phyloP scores from a whole-genome alignment of 2,329 filamentous ascomycete species.

The Aspergillus pseudotamarii region DNA sequence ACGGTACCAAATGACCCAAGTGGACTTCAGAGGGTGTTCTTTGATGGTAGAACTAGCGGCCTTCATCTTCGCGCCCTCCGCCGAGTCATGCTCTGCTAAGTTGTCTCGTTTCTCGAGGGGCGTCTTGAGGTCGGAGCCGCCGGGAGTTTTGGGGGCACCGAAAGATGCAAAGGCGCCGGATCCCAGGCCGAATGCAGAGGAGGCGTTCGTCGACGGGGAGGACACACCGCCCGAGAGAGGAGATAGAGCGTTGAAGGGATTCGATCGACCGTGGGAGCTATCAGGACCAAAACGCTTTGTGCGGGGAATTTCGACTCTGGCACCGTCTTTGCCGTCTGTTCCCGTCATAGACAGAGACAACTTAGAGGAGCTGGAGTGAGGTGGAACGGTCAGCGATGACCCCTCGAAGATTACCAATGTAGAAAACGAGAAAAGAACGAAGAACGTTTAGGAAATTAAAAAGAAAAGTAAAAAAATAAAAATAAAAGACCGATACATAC shows the following conservation, averaged over 20 bases:
- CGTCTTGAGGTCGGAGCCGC: constrained; percentile 75
- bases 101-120: constrained; percentile 65
- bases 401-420: background rate
- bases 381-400: constrained; percentile 13
- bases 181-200: constrained; percentile 89
- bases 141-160: constrained; percentile 84
- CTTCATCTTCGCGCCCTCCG: constrained; percentile 40
- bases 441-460: background rate
- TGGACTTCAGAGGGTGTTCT: constrained; percentile 72
- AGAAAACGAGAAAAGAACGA: constrained; percentile 4
- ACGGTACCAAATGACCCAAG: constrained; percentile 96
- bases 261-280: constrained; percentile 71
- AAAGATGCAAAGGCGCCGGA: constrained; percentile 97
- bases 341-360: constrained; percentile 82
- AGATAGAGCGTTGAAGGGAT: constrained; percentile 77
- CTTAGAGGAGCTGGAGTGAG: constrained; percentile 71
- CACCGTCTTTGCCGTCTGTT: constrained; percentile 56
- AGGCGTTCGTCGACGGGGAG: constrained; percentile 76
- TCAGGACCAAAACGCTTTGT: constrained; percentile 76
- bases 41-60: constrained; percentile 39
- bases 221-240: constrained; percentile 69
- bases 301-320: constrained; percentile 62
- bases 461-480: too few species aligned
- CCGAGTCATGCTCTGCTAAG: constrained; percentile 43
- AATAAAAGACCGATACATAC: constrained; percentile 33